Evolutionary conservation across 139 green algal species (phyloP).

Genomic region (Eudorina sp.): DNA sequence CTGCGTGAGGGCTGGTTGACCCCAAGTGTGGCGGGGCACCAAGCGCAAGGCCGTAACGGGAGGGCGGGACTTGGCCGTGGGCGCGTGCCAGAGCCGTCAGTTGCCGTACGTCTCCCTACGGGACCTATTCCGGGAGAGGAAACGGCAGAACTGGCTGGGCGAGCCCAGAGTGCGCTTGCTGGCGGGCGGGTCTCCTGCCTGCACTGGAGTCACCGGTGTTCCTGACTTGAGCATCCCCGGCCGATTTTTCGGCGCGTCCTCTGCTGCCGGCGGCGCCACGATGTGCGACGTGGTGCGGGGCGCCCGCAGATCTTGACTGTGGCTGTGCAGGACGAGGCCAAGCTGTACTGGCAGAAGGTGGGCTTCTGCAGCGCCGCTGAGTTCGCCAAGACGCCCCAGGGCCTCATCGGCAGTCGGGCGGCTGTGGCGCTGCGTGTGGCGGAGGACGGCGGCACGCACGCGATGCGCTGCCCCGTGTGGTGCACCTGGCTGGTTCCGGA

Average conservation of each 20-base stretch:
- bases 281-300: no score
- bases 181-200: background rate
- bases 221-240: no score
- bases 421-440: background rate
- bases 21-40: no score
- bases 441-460: background rate
- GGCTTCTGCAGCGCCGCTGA: background rate
- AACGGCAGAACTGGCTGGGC: background rate
- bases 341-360: slow-evolving; percentile 3
- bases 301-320: background rate
- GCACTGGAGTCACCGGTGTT: no score
- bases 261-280: no score
- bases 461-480: background rate
- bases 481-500: background rate
- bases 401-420: background rate
- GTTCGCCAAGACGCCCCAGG: no score
- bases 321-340: background rate
- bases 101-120: background rate
- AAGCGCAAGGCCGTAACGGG: no score
- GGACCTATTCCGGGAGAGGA: no score
- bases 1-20: no score
- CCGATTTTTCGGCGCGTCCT: background rate
- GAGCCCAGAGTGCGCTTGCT: background rate
- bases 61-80: no score
- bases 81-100: background rate